These are phyloP conservation scores for Juglanconis sp. DNA, from an alignment of 2,329 filamentous ascomycete genomes.

Conservation along the genomic window DNA sequence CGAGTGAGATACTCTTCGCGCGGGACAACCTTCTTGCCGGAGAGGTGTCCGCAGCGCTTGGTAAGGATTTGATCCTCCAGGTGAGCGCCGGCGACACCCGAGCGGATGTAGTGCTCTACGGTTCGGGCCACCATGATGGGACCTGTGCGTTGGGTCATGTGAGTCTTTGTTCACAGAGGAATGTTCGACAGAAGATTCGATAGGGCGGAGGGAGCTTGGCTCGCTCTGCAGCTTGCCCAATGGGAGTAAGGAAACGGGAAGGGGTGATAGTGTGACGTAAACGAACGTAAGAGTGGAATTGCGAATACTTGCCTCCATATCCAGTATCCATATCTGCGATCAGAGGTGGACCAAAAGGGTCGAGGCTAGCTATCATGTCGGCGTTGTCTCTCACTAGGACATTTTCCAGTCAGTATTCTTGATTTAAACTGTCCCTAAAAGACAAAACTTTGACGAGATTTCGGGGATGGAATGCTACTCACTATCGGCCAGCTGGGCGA, in stretches of 20 bases:
- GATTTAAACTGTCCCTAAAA: background rate
- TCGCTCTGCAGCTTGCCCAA: background rate
- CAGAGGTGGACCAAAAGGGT: conserved; percentile 40
- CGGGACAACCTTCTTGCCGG: conserved; percentile 33
- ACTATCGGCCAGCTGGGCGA: conserved; percentile 47
- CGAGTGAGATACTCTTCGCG: conserved; percentile 26
- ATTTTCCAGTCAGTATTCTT: background rate
- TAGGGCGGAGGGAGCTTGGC: background rate
- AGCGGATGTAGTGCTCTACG: conserved; percentile 49
- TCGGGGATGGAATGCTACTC: background rate
- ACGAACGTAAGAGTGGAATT: no score
- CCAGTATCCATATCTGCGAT: conserved; percentile 55
- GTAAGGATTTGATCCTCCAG: conserved; percentile 34
- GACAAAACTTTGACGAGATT: background rate
- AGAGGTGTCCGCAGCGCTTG: conserved; percentile 38
- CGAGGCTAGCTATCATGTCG: conserved; percentile 50
- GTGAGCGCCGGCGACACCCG: conserved; percentile 44
- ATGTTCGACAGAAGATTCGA: background rate
- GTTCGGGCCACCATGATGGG: conserved; percentile 36
- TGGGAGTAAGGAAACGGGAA: no score
- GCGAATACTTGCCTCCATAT: conserved; percentile 41
- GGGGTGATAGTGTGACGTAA: no score
- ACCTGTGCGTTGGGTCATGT: conserved; percentile 20
- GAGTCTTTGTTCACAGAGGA: background rate
- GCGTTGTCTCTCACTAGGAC: conserved; percentile 42